phyloP scores from a whole-genome alignment of 148 eudicot species.

The Salicornia ramosissima region DNA sequence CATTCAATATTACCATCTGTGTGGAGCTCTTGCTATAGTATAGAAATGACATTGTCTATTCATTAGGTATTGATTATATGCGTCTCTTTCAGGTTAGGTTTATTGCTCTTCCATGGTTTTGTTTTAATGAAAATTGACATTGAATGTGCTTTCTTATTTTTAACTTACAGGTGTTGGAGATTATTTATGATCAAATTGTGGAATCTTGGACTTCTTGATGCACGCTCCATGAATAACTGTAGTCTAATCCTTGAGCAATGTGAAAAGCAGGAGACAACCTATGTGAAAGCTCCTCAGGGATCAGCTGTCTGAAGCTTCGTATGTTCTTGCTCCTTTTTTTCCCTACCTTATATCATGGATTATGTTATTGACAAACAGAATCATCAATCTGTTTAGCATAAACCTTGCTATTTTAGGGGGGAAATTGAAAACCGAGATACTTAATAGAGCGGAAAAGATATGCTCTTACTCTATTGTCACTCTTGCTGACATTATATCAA shows the following conservation, averaged over 20 bases:
- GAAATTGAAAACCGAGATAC: background rate
- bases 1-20: background rate
- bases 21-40: background rate
- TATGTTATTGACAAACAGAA: background rate
- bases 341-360: background rate
- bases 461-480: constrained; percentile 2
- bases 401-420: background rate
- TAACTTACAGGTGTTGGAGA: constrained; percentile 74
- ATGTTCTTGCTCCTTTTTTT: too few relatives aligned
- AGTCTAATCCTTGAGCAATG: constrained; percentile 48
- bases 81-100: too few relatives aligned
- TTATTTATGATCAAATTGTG: constrained; percentile 80
- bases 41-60: background rate
- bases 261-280: constrained; percentile 35
- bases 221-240: constrained; percentile 74
- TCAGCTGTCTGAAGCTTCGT: background rate
- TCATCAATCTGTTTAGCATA: background rate
- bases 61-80: background rate
- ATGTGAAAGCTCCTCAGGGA: background rate
- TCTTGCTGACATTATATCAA: background rate
- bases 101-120: background rate
- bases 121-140: background rate
- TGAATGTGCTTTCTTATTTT: background rate
- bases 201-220: constrained; percentile 89
- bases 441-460: background rate